Base-by-base conservation (phyloP, 495 filamentous ascomycete genomes). In the Parachaetomium inaequale region DNA sequence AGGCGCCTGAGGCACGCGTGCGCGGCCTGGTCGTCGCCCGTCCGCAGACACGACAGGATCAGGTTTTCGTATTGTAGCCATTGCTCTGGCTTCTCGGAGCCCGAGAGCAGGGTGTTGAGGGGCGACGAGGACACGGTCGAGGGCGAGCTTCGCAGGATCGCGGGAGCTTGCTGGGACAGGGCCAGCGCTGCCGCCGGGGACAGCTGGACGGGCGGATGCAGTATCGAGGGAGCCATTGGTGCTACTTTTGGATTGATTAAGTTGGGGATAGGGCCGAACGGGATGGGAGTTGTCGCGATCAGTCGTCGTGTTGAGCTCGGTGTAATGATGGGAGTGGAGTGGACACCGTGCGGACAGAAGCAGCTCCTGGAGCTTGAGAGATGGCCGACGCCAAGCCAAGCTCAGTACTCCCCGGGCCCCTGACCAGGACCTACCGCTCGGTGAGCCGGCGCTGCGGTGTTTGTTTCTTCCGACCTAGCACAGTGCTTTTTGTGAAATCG, bases 31-130 rank as follows among this genome's bases (percentile, higher is more conserved):
- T 96, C 89, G 70, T 98, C 90, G 19, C 90, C 88, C 8, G 89
- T 91, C 6, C 88, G 87, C n/a, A 98, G 80, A 69, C 88, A 94
- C 10, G 92, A 85, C 19, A 93, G 76, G 57, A 97, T 74, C 28
- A 96, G 82, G 70, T 93, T 91, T 74, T 98, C 94, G 69, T 92
- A 87, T n/a, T 76, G 80, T 4, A 81, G 79, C 89, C 92, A 98
- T 70, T 87, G 77, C 61, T 93, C 90, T 43, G 87, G 81, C 1
- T 86, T 85, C 67, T 96, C 92, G 34, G 80, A 65, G n/a, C 80
- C 71, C 6, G 81, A 79, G 68, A 81, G 84, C 55, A 82, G 63
- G 64, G 80, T 83, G 47, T 67, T 76, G 65, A 88, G 64, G 3
- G 81, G 71, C 57, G 80, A 82, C n/a, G 70, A 68, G n/a, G 77